Evolutionary conservation across 768 basidiomycete species (phyloP).

Genomic region (Naematelia encephala): DNA sequence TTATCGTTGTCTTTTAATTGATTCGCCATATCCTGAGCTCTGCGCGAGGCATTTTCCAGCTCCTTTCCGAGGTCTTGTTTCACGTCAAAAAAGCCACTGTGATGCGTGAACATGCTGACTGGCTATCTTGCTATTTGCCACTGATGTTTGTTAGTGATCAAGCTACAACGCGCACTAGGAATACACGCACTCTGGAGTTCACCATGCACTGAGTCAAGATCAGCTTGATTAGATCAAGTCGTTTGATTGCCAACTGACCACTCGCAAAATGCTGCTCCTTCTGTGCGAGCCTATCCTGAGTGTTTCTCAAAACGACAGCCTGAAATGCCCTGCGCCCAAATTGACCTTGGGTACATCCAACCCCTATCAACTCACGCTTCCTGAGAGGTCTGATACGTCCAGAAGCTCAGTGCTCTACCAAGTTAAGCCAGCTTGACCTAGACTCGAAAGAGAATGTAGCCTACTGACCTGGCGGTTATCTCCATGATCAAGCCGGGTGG

Average conservation of each 20-base stretch:
- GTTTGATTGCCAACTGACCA: not conserved
- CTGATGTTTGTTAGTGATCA: not conserved
- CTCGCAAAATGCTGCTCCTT: not conserved
- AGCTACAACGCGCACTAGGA: not conserved
- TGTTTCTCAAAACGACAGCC: not conserved
- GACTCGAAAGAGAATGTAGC: not conserved
- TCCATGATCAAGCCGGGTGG: constrained; percentile 33
- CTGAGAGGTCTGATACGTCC: constrained; percentile 37
- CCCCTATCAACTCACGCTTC: constrained; percentile 30
- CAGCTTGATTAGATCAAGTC: not conserved
- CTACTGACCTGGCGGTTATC: constrained; percentile 23
- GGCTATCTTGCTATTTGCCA: not conserved
- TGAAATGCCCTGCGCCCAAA: constrained; percentile 7
- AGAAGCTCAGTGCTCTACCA: constrained; percentile 30
- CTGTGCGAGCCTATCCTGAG: not conserved
- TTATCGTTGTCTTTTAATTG: constrained; percentile 5
- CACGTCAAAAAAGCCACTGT: not conserved
- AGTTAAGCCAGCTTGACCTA: not conserved
- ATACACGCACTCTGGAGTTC: constrained; percentile 6
- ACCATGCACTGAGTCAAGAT: not conserved
- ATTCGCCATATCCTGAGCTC: not conserved
- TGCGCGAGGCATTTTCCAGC: not conserved
- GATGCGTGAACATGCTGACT: not conserved
- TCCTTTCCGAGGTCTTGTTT: constrained; percentile 6
- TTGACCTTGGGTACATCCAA: too few relatives aligned